Evolutionary conservation across 768 basidiomycete species (phyloP).

Genomic region (Phanerodontia chrysosporium): DNA sequence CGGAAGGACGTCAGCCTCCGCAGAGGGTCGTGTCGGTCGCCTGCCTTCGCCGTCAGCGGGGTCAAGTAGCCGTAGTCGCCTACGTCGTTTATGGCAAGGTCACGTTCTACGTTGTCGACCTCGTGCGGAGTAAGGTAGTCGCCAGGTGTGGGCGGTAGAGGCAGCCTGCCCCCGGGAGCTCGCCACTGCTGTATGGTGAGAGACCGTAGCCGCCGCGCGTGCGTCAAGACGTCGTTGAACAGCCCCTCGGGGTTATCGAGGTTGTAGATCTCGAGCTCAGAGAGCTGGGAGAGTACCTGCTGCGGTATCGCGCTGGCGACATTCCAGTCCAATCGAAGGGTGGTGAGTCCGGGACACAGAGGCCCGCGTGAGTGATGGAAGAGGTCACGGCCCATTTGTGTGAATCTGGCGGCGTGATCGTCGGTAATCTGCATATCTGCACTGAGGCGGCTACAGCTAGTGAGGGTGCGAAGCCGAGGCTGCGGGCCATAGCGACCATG

Average conservation of each 20-base stretch:
- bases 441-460: background rate
- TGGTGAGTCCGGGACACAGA: background rate
- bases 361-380: background rate
- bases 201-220: background rate
- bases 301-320: background rate
- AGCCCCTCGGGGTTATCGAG: background rate
- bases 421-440: background rate
- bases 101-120: background rate
- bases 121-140: background rate
- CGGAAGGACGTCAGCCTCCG: background rate
- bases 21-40: background rate
- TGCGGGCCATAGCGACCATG: background rate
- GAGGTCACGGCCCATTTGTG: background rate
- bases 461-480: background rate
- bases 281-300: background rate
- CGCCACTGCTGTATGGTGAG: background rate
- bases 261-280: slow-evolving; percentile 1
- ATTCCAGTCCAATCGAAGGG: background rate
- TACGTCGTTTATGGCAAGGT: background rate
- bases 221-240: background rate
- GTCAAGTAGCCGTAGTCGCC: background rate
- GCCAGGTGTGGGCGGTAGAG: background rate
- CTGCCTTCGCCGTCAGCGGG: background rate
- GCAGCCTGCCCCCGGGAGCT: background rate
- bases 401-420: background rate